Evolutionary conservation across 2,329 filamentous ascomycete genomes (phyloP).

Genomic region (Alternaria incomplexa): DNA sequence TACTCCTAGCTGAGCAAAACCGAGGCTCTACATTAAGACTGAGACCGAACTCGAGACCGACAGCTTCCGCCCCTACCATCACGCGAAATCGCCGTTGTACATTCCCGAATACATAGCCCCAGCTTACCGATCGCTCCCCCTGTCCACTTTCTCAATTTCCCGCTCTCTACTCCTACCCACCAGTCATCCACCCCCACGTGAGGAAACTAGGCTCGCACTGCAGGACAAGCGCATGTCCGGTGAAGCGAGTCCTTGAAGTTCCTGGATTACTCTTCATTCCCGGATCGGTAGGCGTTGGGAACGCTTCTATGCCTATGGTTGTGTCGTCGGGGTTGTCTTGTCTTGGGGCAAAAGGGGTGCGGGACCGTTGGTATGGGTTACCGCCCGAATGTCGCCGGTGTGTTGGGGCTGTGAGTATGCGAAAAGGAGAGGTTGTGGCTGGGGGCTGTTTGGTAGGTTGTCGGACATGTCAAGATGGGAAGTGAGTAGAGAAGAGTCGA

Average conservation of each 20-base stretch:
- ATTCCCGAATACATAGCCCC: neutral
- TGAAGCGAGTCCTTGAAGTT: neutral
- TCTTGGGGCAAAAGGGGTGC: neutral
- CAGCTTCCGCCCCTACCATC: neutral
- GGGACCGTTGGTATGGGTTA: neutral
- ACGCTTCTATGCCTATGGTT: neutral
- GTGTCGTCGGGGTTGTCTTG: neutral
- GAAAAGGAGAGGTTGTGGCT: neutral
- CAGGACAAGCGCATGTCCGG: neutral
- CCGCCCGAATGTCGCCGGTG: neutral
- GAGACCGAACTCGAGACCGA: neutral
- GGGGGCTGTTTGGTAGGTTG: neutral
- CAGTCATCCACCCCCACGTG: neutral
- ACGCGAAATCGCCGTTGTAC: neutral
- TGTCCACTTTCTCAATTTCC: neutral
- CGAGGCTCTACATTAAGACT: neutral
- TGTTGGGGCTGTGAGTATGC: neutral
- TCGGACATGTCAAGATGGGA: neutral
- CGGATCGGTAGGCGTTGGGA: neutral
- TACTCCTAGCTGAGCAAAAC: accelerated
- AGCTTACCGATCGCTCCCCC: neutral
- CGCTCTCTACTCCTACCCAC: neutral
- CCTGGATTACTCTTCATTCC: neutral
- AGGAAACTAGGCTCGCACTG: neutral
- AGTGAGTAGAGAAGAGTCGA: neutral